These are phyloP conservation scores for Dionaea muscipula DNA, from an alignment of 179 eudicot species.

Conservation along the genomic window DNA sequence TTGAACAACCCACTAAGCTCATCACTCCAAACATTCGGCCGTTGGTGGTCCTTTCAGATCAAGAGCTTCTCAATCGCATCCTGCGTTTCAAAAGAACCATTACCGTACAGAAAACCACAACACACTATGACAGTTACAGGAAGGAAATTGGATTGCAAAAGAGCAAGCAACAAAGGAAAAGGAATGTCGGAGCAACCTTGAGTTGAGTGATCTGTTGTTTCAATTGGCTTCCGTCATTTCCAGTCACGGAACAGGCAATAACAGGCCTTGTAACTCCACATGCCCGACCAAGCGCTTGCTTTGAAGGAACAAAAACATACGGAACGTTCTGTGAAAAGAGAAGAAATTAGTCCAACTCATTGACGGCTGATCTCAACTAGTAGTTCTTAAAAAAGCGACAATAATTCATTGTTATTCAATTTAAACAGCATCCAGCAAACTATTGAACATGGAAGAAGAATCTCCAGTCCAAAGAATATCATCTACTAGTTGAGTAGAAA, in stretches of 20 bases:
- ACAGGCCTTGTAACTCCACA: constrained; percentile 87
- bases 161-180: neutral
- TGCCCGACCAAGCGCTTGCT: constrained; percentile 93
- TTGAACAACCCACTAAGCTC: constrained; percentile 39
- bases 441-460: no score
- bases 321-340: constrained; percentile 62
- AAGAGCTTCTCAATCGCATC: constrained; percentile 94
- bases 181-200: constrained; percentile 33
- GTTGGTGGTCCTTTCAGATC: constrained; percentile 29
- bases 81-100: no score
- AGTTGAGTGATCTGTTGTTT: constrained; percentile 73
- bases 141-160: neutral
- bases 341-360: neutral
- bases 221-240: constrained; percentile 85
- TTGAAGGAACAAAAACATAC: constrained; percentile 83
- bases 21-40: constrained; percentile 49
- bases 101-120: no score
- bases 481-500: no score
- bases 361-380: neutral
- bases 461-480: no score
- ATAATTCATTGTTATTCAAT: no score
- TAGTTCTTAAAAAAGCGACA: no score
- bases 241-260: constrained; percentile 84
- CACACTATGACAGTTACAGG: no score
- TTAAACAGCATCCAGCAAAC: no score